These are phyloP conservation scores for Flaveria bidentis DNA, from an alignment of 129 eudicot species.

Conservation along the genomic window DNA sequence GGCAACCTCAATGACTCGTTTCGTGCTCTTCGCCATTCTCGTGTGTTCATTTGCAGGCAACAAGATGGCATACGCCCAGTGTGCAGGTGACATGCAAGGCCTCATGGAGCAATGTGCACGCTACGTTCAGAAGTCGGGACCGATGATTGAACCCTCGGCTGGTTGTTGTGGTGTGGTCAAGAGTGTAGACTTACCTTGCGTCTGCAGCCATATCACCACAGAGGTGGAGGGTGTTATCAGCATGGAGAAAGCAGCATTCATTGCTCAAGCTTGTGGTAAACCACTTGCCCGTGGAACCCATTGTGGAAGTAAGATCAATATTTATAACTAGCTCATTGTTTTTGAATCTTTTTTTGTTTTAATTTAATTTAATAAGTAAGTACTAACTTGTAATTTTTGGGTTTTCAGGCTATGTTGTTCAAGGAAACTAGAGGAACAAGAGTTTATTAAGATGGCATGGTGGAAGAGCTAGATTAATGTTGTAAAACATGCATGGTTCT, in stretches of 20 bases:
- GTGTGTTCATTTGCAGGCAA: neutral
- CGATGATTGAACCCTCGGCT: constrained; percentile 43
- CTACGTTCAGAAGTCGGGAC: constrained; percentile 51
- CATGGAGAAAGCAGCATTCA: constrained; percentile 61
- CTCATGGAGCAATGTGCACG: constrained; percentile 55
- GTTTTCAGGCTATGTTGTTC: constrained; percentile 39
- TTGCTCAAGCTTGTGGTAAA: constrained; percentile 60
- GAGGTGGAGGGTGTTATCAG: constrained; percentile 56
- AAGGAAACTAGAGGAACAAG: constrained; percentile 17
- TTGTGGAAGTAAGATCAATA: constrained; percentile 60
- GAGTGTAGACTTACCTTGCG: constrained; percentile 48
- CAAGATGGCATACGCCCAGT: constrained; percentile 44
- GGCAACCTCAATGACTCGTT: constrained; percentile 24
- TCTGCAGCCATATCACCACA: constrained; percentile 45
- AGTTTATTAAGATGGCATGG: neutral
- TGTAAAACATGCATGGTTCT: constrained; percentile 10
- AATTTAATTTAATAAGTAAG: neutral
- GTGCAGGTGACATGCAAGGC: constrained; percentile 56
- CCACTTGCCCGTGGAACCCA: constrained; percentile 52
- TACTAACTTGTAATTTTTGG: neutral
- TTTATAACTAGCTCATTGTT: neutral
- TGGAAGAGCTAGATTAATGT: constrained; percentile 16
- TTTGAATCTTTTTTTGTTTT: too few relatives aligned
- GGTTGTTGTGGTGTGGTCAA: constrained; percentile 59
- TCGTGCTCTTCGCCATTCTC: constrained; percentile 8